Conservation (phyloP, 495 filamentous ascomycete genomes). For the Aspergillus haitiensis region DNA sequence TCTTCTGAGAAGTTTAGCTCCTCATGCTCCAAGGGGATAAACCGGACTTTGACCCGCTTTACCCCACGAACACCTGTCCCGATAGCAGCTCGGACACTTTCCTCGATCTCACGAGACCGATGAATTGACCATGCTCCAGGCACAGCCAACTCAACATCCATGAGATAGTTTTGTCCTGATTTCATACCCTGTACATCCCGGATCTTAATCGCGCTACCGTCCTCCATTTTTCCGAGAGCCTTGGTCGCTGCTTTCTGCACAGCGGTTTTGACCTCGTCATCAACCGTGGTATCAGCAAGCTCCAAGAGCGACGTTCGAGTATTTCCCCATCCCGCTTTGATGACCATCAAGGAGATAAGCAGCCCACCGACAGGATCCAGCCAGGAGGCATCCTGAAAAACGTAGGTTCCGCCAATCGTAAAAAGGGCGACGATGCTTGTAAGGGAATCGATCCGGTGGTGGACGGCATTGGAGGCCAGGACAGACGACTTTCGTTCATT, state of each 20-base stretch:
- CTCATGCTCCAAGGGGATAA: conserved; percentile 63
- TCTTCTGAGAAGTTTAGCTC: conserved; percentile 65
- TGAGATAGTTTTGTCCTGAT: conserved; percentile 89
- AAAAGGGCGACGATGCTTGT: conserved; percentile 89
- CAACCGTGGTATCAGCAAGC: conserved; percentile 84
- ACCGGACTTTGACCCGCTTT: conserved; percentile 75
- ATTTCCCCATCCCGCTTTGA: conserved; percentile 86
- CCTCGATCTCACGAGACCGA: conserved; percentile 67
- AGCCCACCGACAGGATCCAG: conserved; percentile 94
- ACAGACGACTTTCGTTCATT: conserved; percentile 91
- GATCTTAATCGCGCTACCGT: conserved; percentile 52
- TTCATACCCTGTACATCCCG: conserved; percentile 84
- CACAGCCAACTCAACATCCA: conserved; percentile 82
- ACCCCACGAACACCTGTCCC: conserved; percentile 78
- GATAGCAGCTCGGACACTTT: conserved; percentile 64
- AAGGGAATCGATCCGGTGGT: conserved; percentile 93
- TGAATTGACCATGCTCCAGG: conserved; percentile 70
- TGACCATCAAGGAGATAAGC: conserved; percentile 86
- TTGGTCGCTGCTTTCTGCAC: conserved; percentile 64
- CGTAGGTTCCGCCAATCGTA: conserved; percentile 85
- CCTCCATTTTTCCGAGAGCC: conserved; percentile 50
- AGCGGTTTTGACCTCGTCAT: conserved; percentile 72
- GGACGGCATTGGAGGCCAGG: conserved; percentile 92
- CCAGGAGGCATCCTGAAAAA: conserved; percentile 80
- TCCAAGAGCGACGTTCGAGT: conserved; percentile 79